A percentile compares a stretch with the other conserved stretches of the same genome.
phyloP scores from a whole-genome alignment of 2,329 filamentous ascomycete genomes.

The Tympanopsis confertula region DNA sequence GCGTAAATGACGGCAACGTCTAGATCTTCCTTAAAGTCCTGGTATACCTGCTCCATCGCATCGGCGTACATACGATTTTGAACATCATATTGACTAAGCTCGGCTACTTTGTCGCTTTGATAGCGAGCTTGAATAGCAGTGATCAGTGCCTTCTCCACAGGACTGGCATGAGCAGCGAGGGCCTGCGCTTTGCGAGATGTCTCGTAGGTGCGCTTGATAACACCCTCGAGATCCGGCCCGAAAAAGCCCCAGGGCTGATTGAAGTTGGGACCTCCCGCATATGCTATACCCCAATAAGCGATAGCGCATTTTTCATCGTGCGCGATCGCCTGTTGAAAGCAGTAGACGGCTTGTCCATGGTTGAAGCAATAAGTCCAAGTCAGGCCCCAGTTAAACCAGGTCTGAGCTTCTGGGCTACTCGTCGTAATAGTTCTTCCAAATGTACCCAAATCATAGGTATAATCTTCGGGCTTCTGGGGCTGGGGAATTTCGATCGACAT shows the following conservation, averaged over 20 bases:
- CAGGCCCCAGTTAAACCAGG: slow-evolving; percentile 23
- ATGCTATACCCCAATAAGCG: slow-evolving; percentile 23
- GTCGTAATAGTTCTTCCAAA: slow-evolving; percentile 12
- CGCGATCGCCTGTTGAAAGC: slow-evolving; percentile 20
- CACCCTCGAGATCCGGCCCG: slow-evolving; percentile 47
- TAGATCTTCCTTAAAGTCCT: slow-evolving; percentile 38
- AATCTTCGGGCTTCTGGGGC: no score
- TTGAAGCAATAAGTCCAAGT: slow-evolving; percentile 25
- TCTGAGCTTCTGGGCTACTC: slow-evolving; percentile 14
- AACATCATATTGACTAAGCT: no score
- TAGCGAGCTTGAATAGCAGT: slow-evolving; percentile 51
- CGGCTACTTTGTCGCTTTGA: no score
- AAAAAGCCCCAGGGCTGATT: slow-evolving; percentile 68
- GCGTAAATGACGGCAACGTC: slow-evolving; percentile 54
- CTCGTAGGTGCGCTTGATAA: slow-evolving; percentile 33
- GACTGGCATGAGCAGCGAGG: slow-evolving; percentile 20
- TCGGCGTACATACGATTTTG: slow-evolving; percentile 45
- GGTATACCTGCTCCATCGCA: slow-evolving; percentile 45
- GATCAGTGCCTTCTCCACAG: slow-evolving; percentile 51
- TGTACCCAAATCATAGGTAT: neutral
- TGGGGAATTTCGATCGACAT: no score
- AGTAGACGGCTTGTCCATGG: slow-evolving; percentile 21
- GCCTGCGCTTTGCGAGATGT: slow-evolving; percentile 29
- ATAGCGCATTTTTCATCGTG: slow-evolving; percentile 20
- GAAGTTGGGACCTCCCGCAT: neutral